Conservation (phyloP, 306 rosid species). For the Styphnolobium japonicum region DNA sequence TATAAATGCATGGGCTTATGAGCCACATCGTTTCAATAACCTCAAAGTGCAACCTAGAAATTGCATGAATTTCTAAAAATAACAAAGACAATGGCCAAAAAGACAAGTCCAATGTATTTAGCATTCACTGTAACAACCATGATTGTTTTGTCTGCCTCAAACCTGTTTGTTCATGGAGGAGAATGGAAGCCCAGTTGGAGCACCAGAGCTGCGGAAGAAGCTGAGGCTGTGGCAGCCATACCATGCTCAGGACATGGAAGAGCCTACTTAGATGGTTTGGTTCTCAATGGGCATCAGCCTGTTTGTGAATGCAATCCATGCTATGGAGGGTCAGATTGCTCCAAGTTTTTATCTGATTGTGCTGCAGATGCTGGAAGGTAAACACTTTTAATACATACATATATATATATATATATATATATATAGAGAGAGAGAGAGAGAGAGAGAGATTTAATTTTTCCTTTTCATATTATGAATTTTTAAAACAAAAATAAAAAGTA, state of each 20-base stretch:
- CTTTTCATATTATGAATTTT: no score
- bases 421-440: no score
- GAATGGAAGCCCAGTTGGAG: constrained; percentile 43
- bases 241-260: constrained; percentile 60
- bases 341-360: constrained; percentile 26
- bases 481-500: no score
- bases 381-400: not conserved
- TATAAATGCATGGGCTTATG: not conserved
- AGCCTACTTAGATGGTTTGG: constrained; percentile 50
- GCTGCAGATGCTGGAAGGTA: constrained; percentile 40
- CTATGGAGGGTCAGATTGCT: constrained; percentile 44
- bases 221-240: constrained; percentile 45
- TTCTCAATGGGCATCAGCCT: constrained; percentile 33
- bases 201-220: constrained; percentile 41
- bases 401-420: no score
- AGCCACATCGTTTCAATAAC: not conserved
- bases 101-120: not conserved
- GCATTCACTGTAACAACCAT: not conserved
- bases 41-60: not conserved
- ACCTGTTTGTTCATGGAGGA: not conserved
- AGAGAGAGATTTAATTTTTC: no score
- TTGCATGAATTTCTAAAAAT: not conserved
- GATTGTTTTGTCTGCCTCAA: not conserved
- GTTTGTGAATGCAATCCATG: constrained; percentile 57
- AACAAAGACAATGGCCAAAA: not conserved